phyloP scores from a whole-genome alignment of 129 eudicot genomes.

The Apium graveolens region DNA sequence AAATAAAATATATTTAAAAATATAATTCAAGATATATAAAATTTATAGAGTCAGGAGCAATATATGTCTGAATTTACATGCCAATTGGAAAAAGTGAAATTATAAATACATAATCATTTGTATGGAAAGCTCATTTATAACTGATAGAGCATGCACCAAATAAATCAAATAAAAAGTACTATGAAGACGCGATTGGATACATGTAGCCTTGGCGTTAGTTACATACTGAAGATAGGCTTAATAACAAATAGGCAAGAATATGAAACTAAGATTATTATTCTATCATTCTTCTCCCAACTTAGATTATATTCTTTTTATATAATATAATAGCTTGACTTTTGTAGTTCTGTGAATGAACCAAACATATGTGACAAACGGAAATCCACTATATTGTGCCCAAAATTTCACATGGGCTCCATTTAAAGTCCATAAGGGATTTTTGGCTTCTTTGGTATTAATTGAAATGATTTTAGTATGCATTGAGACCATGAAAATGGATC shows the following conservation, averaged over 20 bases:
- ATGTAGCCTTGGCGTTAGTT: background rate
- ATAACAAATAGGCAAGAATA: background rate
- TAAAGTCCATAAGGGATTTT: no score
- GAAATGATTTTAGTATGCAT: no score
- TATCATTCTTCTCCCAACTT: background rate
- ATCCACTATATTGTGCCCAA: no score
- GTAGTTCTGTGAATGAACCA: background rate
- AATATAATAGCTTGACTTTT: background rate
- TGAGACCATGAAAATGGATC: no score
- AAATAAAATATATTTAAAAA: background rate
- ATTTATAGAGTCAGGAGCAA: background rate
- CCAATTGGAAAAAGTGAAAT: constrained; percentile 1
- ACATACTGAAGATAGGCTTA: background rate
- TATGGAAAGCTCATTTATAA: background rate
- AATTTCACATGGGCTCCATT: no score
- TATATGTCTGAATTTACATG: background rate
- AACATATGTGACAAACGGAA: background rate
- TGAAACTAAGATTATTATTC: no score
- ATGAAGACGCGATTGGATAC: background rate
- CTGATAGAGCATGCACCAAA: background rate
- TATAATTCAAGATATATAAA: background rate
- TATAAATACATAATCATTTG: background rate
- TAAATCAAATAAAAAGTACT: background rate
- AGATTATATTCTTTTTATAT: no score
- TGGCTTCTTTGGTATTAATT: no score